A percentile compares a stretch with the other conserved stretches of the same genome.
Evolutionary conservation across 371 early-diverging fungal genomes (phyloP).

Genomic region (Aphelidium insulamus): DNA sequence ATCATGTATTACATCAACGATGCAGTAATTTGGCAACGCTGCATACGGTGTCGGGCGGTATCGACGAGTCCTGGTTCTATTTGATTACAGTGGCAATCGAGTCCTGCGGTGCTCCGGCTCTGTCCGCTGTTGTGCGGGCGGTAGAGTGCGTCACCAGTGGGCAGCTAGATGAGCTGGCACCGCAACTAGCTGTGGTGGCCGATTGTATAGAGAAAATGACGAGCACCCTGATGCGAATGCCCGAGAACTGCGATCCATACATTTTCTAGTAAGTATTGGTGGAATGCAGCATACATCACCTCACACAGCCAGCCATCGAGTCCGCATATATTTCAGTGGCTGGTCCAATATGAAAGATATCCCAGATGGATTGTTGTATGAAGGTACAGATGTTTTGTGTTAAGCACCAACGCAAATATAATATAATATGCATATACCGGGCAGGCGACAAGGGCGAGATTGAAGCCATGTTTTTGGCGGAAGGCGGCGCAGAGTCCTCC

Average conservation of each 20-base stretch:
- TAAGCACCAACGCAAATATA: too few species aligned
- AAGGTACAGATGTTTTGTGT: constrained; percentile 58
- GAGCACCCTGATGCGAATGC: constrained; percentile 51
- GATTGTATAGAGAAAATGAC: constrained; percentile 33
- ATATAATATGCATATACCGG: too few species aligned
- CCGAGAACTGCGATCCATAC: constrained; percentile 79
- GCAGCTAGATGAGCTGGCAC: constrained; percentile 17
- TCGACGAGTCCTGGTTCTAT: constrained; percentile 94
- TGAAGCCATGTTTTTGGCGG: too few species aligned
- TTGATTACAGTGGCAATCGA: constrained; percentile 77
- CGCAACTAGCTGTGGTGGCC: constrained; percentile 26
- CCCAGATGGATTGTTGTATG: constrained; percentile 70
- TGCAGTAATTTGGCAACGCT: constrained; percentile 59
- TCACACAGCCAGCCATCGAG: too few species aligned
- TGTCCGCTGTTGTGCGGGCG: constrained; percentile 31
- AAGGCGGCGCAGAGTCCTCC: too few species aligned
- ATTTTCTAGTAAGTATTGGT: constrained; percentile 90
- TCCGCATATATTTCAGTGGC: constrained; percentile 75
- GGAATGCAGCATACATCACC: too few species aligned
- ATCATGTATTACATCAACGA: too few species aligned
- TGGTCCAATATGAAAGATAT: constrained; percentile 77
- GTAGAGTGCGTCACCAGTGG: constrained; percentile 8
- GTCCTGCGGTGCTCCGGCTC: constrained; percentile 53
- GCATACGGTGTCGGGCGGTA: constrained; percentile 62
- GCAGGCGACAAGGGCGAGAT: too few species aligned